Percentiles rank a stretch among this genome's conserved stretches.
Evolutionary conservation across 257 asterid genomes (phyloP).

Genomic region (Fraxinus quadrangulata): DNA sequence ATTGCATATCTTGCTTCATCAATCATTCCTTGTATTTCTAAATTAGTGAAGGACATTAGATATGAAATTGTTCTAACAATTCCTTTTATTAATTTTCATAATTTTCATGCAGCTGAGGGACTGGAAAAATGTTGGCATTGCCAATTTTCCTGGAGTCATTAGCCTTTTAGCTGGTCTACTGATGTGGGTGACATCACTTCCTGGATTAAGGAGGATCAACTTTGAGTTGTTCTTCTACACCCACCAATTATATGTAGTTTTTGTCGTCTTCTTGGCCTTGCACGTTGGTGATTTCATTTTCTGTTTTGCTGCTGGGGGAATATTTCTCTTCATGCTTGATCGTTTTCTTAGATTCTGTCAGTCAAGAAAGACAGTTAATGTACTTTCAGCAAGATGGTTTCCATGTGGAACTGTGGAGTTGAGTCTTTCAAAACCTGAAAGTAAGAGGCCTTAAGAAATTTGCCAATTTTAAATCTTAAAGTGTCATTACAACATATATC

Average conservation of each 20-base stretch:
- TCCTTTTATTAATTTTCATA: not conserved
- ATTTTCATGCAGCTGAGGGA: conserved; percentile 45
- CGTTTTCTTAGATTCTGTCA: conserved; percentile 82
- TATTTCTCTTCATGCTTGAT: conserved; percentile 78
- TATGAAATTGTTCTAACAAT: conserved; percentile 10
- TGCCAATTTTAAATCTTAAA: not conserved
- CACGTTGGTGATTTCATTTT: conserved; percentile 67
- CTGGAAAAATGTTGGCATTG: conserved; percentile 54
- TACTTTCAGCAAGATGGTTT: conserved; percentile 56
- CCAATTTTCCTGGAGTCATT: conserved; percentile 69
- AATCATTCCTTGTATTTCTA: no score
- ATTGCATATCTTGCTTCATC: not conserved
- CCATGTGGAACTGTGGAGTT: conserved; percentile 79
- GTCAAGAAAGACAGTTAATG: conserved; percentile 57
- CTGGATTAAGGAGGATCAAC: conserved; percentile 59
- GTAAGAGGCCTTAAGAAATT: conserved; percentile 33
- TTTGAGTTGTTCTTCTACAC: conserved; percentile 71
- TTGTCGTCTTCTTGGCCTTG: conserved; percentile 64
- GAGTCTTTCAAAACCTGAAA: conserved; percentile 68
- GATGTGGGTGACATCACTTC: conserved; percentile 85
- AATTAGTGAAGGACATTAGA: not conserved
- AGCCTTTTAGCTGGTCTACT: conserved; percentile 65
- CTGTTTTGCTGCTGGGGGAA: conserved; percentile 62
- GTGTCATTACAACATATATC: not conserved
- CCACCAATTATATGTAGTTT: conserved; percentile 43